These are phyloP conservation scores for Candida coleopterorum DNA, from an alignment of 805 yeast species.

Conservation along the genomic window DNA sequence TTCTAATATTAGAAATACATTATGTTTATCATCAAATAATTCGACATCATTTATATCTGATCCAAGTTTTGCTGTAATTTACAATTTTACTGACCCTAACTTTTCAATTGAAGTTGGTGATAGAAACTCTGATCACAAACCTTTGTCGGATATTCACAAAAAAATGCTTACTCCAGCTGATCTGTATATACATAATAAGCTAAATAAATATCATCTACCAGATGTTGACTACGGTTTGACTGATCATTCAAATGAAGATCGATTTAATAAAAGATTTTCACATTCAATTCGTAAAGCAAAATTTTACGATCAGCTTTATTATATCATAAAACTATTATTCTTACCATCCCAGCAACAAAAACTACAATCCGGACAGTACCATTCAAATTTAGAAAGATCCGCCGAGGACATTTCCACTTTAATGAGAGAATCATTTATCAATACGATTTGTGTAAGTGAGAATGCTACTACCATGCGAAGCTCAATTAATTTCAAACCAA, in stretches of 20 bases:
- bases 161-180: slow-evolving; percentile 32
- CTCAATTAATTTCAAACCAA: neutral
- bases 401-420: slow-evolving; percentile 25
- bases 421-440: slow-evolving; percentile 17
- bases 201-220: slow-evolving; percentile 12
- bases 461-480: neutral
- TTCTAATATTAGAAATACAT: slow-evolving; percentile 12
- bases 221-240: slow-evolving; percentile 21
- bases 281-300: slow-evolving; percentile 9
- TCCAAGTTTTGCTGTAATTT: slow-evolving; percentile 24
- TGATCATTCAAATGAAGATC: too few species aligned
- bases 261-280: neutral
- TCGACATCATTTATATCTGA: slow-evolving; percentile 31
- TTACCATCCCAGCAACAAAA: slow-evolving; percentile 20
- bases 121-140: slow-evolving; percentile 15
- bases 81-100: slow-evolving; percentile 31
- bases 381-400: slow-evolving; percentile 21
- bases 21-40: slow-evolving; percentile 30
- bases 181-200: slow-evolving; percentile 24
- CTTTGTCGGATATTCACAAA: slow-evolving; percentile 24
- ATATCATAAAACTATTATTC: slow-evolving; percentile 20
- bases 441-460: neutral
- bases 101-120: slow-evolving; percentile 23
- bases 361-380: slow-evolving; percentile 17
- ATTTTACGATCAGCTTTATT: slow-evolving; percentile 17